Evolutionary conservation across 768 basidiomycete genomes (phyloP).

Genomic region (Collybia mongolica): DNA sequence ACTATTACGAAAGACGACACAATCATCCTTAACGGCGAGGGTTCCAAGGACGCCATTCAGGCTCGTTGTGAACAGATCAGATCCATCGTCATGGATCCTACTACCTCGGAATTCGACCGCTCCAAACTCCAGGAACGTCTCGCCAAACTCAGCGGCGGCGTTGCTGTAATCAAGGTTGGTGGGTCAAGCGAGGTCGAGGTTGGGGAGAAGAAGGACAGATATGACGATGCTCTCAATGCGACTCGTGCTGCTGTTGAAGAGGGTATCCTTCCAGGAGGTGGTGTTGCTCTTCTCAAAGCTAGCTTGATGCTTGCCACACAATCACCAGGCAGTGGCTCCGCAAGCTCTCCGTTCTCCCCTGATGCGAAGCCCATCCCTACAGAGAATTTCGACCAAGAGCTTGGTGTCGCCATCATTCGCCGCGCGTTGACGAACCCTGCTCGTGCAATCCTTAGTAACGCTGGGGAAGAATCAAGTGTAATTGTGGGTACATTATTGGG

Average conservation of each 20-base stretch:
- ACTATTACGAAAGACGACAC: conserved; percentile 98
- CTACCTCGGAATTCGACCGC: conserved; percentile 91
- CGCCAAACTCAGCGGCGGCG: conserved; percentile 93
- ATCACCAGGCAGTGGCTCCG: conserved; percentile 36
- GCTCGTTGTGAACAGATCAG: conserved; percentile 97
- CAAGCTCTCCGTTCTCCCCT: conserved; percentile 46
- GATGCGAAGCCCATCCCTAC: conserved; percentile 71
- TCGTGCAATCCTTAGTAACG: conserved; percentile 88
- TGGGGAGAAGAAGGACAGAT: conserved; percentile 99
- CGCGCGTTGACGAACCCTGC: conserved; percentile 82
- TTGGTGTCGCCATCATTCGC: conserved; percentile 90
- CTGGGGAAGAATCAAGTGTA: conserved; percentile 91
- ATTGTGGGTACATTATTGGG: conserved; percentile 85
- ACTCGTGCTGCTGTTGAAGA: conserved; percentile 98
- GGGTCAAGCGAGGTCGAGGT: conserved; percentile 94
- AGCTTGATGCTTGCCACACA: conserved; percentile 64
- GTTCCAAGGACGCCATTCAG: conserved; percentile 86
- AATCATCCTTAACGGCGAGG: conserved; percentile 91
- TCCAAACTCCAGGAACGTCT: conserved; percentile 95
- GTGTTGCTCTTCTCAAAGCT: conserved; percentile 89
- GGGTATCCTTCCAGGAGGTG: conserved; percentile 96
- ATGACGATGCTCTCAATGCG: conserved; percentile 94
- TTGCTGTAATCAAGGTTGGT: conserved; percentile 98
- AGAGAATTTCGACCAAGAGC: conserved; percentile 94
- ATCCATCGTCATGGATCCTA: conserved; percentile 70